These are phyloP conservation scores for Beauveria australis DNA, from an alignment of 2,329 filamentous ascomycete species.

Conservation along the genomic window DNA sequence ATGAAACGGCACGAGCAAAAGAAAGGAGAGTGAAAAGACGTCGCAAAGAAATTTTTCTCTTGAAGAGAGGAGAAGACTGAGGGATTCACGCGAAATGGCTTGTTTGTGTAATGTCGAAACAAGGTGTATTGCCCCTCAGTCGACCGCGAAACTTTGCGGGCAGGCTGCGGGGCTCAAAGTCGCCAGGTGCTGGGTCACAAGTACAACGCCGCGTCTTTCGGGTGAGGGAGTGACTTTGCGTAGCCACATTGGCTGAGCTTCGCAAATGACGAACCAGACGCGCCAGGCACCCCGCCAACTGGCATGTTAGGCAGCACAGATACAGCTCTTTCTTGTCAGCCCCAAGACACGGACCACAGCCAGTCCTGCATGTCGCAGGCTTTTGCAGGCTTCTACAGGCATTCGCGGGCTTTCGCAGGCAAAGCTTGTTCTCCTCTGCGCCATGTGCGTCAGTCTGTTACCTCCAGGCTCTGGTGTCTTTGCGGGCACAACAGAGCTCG, in stretches of 20 bases:
- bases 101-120: slow-evolving; percentile 9
- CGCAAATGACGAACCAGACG: neutral
- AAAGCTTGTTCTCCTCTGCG: neutral
- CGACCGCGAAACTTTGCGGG: neutral
- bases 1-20: neutral
- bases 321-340: neutral
- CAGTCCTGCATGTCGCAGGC: neutral
- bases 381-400: neutral
- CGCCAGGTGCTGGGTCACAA: neutral
- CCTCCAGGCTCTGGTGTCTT: neutral
- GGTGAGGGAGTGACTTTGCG: slow-evolving; percentile 1
- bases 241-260: neutral
- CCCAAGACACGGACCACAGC: neutral
- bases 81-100: slow-evolving; percentile 1
- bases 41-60: neutral
- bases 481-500: neutral
- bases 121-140: slow-evolving; percentile 8
- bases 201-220: slow-evolving; percentile 5
- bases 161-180: neutral
- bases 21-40: neutral
- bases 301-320: neutral
- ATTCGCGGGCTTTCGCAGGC: neutral
- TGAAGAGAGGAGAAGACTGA: slow-evolving; percentile 3
- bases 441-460: neutral
- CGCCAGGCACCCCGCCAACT: neutral